phyloP scores from a whole-genome alignment of 2,329 filamentous ascomycete genomes.

The Apiospora koreana region DNA sequence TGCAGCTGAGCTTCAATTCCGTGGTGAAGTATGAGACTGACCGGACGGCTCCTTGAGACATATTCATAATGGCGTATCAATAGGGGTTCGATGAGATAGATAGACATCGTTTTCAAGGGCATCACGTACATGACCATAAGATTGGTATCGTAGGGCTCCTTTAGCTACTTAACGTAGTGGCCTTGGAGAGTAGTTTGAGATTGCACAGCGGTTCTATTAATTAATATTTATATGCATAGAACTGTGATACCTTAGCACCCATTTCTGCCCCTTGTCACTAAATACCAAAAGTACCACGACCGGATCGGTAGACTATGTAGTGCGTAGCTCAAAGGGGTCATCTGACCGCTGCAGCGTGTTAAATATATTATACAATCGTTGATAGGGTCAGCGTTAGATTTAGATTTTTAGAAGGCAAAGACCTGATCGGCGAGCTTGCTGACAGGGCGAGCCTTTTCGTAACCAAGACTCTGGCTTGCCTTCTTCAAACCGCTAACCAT shows the following conservation, averaged over 20 bases:
- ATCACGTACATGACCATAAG: no score
- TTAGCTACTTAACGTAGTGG: background rate
- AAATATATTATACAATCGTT: background rate
- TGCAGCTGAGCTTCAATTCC: no score
- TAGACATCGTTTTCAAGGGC: no score
- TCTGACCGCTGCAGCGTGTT: background rate
- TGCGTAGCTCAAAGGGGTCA: background rate
- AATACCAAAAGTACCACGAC: background rate
- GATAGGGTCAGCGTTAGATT: background rate
- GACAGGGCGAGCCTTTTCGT: slow-evolving; percentile 87
- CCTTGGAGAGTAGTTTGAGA: background rate
- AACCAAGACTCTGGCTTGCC: slow-evolving; percentile 84
- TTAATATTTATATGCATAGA: background rate
- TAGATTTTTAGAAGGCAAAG: slow-evolving; percentile 80
- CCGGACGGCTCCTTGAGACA: no score
- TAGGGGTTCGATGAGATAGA: no score
- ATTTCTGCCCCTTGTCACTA: background rate
- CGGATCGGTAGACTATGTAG: background rate
- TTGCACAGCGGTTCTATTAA: background rate
- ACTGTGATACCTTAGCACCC: background rate
- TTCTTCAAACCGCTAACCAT: slow-evolving; percentile 99
- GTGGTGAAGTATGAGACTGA: no score
- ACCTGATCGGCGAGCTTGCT: slow-evolving; percentile 99
- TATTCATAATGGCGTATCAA: no score
- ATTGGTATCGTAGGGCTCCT: no score